Evolutionary conservation across 2,329 filamentous ascomycete genomes (phyloP), one percentile per base, ranked within the genome.

Genomic region (Xylariaceae sp.): DNA sequence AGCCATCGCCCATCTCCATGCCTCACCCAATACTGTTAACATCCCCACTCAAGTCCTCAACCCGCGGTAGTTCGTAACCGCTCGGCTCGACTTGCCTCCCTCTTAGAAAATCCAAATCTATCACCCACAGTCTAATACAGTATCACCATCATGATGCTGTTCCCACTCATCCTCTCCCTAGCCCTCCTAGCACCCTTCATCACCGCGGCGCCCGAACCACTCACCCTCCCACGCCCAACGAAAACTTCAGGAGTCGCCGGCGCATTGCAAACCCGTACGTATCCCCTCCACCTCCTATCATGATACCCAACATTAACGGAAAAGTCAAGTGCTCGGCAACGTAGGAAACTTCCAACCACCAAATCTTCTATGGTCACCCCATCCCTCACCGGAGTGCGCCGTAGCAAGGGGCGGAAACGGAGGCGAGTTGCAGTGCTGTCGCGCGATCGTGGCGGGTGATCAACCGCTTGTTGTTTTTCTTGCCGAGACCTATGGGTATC

Each of bases 391-490:
- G 2, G 47, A 63, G 39, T 67, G 65, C 51, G 59, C 58, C n/a
- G 48, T 52, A 22, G 33, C 59, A 43, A 62, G 62, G 47, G 46
- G 52, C 30, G 64, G 64, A 51, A 66, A 66, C 48, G 45, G 47
- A 30, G 64, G 64, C 18, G 48, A 62, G 51, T 49, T 66, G 42
- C 61, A 62, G 53, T 67, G 63, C 56, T 66, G 64, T 52, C 60
- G 59, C 22, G 59, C 45, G 19, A 49, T 55, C 15, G 36, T 64
- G 12, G 62, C 62, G 9, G 64, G 63, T 11, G 62, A 65, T 47
- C 39, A 56, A 41, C 61, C 61, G 22, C 47, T 63, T 6, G 60
- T 66, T 12, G 56, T 58, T n/a, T 64, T 59, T 47, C 58, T 66
- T 7, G 64, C 64, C 2, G 36, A 27, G 1, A 4, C 62, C 9